Evolutionary conservation across 2,329 filamentous ascomycete genomes (phyloP).

Genomic region (Parafenestella ontariensis): DNA sequence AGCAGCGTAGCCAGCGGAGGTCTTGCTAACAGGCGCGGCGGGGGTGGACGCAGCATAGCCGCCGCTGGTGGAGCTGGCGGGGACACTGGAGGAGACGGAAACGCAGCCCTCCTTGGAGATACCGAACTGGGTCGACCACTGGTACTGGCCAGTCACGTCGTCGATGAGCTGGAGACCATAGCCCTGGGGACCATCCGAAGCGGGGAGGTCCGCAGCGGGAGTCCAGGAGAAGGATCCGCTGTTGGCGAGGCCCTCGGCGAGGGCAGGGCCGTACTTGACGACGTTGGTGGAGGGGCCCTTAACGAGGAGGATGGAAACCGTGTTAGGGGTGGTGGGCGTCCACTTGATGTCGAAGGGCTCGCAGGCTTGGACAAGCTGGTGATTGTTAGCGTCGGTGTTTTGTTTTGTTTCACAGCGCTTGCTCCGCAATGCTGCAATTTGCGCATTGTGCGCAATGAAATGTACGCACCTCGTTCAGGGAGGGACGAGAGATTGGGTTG

Average conservation of each 20-base stretch:
- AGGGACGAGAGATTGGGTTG: slow-evolving; percentile 63
- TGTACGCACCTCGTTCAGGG: slow-evolving; percentile 54
- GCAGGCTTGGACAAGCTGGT: slow-evolving; percentile 61
- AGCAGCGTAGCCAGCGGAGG: slow-evolving; percentile 3
- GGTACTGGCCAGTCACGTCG: slow-evolving; percentile 65
- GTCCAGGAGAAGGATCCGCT: slow-evolving; percentile 64
- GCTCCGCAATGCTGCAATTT: not conserved
- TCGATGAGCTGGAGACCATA: slow-evolving; percentile 70
- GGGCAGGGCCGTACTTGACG: slow-evolving; percentile 58
- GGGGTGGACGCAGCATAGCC: slow-evolving; percentile 26
- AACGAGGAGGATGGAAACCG: slow-evolving; percentile 66
- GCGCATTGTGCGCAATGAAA: not conserved
- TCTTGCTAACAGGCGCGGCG: slow-evolving; percentile 12
- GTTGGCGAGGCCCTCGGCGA: slow-evolving; percentile 62
- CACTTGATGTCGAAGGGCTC: slow-evolving; percentile 66
- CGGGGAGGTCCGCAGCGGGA: slow-evolving; percentile 56
- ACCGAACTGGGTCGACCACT: slow-evolving; percentile 67
- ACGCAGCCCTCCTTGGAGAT: slow-evolving; percentile 55
- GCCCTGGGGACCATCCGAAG: slow-evolving; percentile 53
- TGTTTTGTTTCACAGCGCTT: slow-evolving; percentile 1
- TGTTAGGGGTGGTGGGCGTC: slow-evolving; percentile 57
- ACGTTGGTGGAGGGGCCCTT: slow-evolving; percentile 65
- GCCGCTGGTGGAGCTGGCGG: slow-evolving; percentile 4
- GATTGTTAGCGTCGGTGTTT: slow-evolving; percentile 12
- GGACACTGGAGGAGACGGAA: slow-evolving; percentile 25